Evolutionary conservation across 345 rosid species (phyloP).

Genomic region (Cardamine occulta): DNA sequence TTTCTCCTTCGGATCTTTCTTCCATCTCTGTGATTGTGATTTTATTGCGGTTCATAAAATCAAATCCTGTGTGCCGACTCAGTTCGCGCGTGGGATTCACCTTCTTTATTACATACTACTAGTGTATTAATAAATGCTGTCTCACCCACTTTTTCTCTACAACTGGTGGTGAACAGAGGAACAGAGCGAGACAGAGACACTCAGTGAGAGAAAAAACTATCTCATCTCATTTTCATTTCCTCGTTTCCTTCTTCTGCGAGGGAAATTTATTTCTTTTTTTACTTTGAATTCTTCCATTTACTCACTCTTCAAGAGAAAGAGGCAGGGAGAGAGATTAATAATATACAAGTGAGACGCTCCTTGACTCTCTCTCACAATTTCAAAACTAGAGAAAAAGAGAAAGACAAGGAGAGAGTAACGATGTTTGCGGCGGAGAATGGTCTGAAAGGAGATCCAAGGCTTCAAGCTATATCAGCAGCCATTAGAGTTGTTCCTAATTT

Average conservation of each 20-base stretch:
- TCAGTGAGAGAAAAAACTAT: not conserved
- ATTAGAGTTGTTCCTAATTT: slow-evolving; percentile 47
- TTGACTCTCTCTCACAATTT: not conserved
- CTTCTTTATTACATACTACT: not conserved
- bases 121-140: slow-evolving; percentile 21
- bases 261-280: slow-evolving; percentile 32
- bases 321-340: not conserved
- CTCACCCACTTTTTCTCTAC: slow-evolving; percentile 39
- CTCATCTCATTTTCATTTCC: slow-evolving; percentile 38
- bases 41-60: slow-evolving; percentile 29
- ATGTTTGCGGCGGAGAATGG: slow-evolving; percentile 51
- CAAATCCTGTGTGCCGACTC: slow-evolving; percentile 24
- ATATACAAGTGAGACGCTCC: slow-evolving; percentile 24
- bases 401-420: slow-evolving; percentile 12
- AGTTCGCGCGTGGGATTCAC: slow-evolving; percentile 26
- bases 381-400: slow-evolving; percentile 19
- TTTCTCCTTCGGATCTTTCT: slow-evolving; percentile 36
- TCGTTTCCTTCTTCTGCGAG: slow-evolving; percentile 40
- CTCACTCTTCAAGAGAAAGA: slow-evolving; percentile 23
- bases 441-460: slow-evolving; percentile 48
- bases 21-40: slow-evolving; percentile 16
- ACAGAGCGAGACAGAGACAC: slow-evolving; percentile 31
- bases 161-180: slow-evolving; percentile 44
- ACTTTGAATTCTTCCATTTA: slow-evolving; percentile 34
- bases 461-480: slow-evolving; percentile 44